Base-by-base conservation (phyloP, 1,284 basidiomycete genomes). In the Bjerkandera adusta region DNA sequence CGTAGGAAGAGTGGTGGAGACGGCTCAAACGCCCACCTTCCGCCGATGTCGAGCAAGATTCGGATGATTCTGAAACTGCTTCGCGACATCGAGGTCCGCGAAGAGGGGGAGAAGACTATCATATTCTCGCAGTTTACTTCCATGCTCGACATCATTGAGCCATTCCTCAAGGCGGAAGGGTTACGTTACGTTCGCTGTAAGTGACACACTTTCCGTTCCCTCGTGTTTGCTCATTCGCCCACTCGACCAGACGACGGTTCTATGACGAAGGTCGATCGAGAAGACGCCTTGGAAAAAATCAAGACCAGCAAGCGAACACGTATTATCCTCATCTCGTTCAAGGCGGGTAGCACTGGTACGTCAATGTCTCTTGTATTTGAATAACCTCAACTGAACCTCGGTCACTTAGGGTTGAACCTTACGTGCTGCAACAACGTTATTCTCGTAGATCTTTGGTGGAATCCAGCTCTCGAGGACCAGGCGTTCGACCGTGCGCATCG, bases 351-450 rank as follows among this genome's bases (percentile, higher is more conserved):
- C 60, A 93, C 91, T 1, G 90, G 89, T 86, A 57, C 54, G 59
- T 49, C 30, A 39, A 40, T 65, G 18, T 30, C n/a, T 20, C 20
- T 42, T 44, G 36, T 37, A 4, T 13, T 16, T 0, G 11, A 6
- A 42, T 20, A 43, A 43, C 21, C 26, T 32, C 5, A 37, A 5
- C 32, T 42, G 26, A 20, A 26, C 26, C 35, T 47, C 20, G 36
- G 36, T 51, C 26, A 50, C 30, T 16, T 54, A 81, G 93, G 94
- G 42, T 76, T 99, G 33, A 99, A 99, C 64, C 63, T 99, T 58
- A 97, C 94, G 0, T 86, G 84, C 43, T 98, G 96, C 69, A 96
- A 93, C 66, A 91, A 94, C 54, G 94, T 97, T 40, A 89, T 97
- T 55, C 75, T 97, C 4, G 81, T 91, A 51, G 95, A 97, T 63